Conservation (phyloP, 2,329 filamentous ascomycete species). For the Neofusicoccum laricinum region DNA sequence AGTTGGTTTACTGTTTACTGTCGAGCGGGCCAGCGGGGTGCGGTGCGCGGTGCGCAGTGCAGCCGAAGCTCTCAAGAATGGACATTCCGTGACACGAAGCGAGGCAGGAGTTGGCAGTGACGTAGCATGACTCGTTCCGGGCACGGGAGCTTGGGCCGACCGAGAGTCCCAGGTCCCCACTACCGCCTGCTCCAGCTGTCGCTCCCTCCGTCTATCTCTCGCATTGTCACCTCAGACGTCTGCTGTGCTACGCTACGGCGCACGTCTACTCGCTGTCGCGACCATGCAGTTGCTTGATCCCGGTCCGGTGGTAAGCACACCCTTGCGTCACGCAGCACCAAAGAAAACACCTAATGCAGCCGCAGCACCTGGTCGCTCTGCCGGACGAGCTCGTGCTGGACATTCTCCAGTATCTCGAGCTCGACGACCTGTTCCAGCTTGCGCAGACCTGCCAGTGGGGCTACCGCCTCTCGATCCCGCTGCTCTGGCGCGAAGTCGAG, state of each 20-base stretch:
- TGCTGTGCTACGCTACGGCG: background rate
- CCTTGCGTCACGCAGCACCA: background rate
- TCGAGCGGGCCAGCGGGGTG: too few species aligned
- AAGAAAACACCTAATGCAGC: background rate
- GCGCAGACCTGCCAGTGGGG: conserved; percentile 36
- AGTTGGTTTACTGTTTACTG: too few species aligned
- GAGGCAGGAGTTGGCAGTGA: background rate
- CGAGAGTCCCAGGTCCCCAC: background rate
- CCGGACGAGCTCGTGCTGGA: conserved; percentile 43
- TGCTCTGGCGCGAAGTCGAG: conserved; percentile 42
- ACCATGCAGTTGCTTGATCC: background rate
- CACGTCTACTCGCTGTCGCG: background rate
- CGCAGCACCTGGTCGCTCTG: conserved; percentile 20
- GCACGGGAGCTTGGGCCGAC: background rate
- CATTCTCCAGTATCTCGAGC: conserved; percentile 35
- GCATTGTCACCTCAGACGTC: background rate
- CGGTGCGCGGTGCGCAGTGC: too few species aligned
- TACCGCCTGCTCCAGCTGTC: background rate
- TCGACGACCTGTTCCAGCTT: conserved; percentile 28
- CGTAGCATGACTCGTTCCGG: background rate
- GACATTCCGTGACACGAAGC: background rate
- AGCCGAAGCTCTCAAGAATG: background rate
- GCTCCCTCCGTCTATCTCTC: background rate
- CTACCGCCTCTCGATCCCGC: conserved; percentile 34
- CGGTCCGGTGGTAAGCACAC: background rate